Evolutionary conservation across 805 yeast species (phyloP), one percentile per base, ranked within the genome.

Genomic region (Pichia scutulata): DNA sequence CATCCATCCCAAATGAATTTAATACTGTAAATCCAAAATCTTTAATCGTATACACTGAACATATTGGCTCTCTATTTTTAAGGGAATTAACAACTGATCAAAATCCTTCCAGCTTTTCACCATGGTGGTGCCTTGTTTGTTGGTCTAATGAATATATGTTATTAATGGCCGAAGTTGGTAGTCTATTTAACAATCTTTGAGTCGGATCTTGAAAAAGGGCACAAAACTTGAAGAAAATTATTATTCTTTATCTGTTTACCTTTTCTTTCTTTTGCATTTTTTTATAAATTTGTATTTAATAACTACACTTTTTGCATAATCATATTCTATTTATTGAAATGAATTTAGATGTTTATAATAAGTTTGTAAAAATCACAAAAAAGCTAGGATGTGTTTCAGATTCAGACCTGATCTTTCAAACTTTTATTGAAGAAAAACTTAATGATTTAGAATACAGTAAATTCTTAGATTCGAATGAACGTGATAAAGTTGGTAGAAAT

Each of bases 121-220:
- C 81, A 2, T 86, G 92, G 92, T 84, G 89, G 88, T 73, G 79
- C 42, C 70, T 84, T 3, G 70, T 86, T 50, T 81, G 89, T 61
- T 86, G 92, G 89, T 69, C 81, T 7, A 88, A 82, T 59, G 92
- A 85, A 59, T 84, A 79, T 74, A 69, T 84, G 53, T 74, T 74
- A 2, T 82, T 88, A 81, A 67, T 76, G 50, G 82, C 83, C 24
- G 89, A 84, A 59, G 64, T 80, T 16, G 82, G 84, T 5, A 82
- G 83, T 0, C 75, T 75, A 53, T 61, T 79, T 23, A 64, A 65
- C 39, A 24, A 30, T 26, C 23, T 39, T 7, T 39, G 19, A 24
- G 23, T 4, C 7, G 18, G 18, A 16, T 19, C 10, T 28, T 28
- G n/a, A 28, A 28, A 28, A 16, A 7, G 33, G 33, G 33, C 33